These are phyloP conservation scores for Ganoderma sp. DNA, from an alignment of 1,284 basidiomycete genomes.

Conservation along the genomic window DNA sequence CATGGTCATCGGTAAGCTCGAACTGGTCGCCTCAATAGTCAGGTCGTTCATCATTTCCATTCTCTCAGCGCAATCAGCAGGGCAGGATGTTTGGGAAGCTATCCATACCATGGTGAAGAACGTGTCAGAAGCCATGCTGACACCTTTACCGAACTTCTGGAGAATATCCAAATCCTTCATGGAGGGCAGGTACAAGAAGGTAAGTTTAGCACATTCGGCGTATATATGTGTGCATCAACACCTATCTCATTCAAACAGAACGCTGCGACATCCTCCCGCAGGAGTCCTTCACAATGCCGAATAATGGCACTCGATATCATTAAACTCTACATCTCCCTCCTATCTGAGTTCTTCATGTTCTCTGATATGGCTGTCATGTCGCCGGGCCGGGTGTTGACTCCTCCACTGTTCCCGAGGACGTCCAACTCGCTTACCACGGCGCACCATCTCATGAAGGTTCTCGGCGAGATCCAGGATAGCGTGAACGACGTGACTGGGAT, in stretches of 20 bases:
- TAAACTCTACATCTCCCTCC: conserved; percentile 83
- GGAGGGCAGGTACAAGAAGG: conserved; percentile 90
- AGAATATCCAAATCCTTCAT: conserved; percentile 89
- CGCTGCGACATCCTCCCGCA: conserved; percentile 47
- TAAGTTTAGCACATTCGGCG: conserved; percentile 39
- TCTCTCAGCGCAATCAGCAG: conserved; percentile 46
- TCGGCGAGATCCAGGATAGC: conserved; percentile 87
- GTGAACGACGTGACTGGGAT: conserved; percentile 82
- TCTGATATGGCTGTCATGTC: conserved; percentile 75
- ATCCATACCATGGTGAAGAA: conserved; percentile 76
- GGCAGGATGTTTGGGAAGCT: conserved; percentile 83
- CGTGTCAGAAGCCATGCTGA: conserved; percentile 71
- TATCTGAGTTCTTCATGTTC: conserved; percentile 91
- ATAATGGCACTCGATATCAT: conserved; percentile 93
- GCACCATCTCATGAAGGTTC: conserved; percentile 79
- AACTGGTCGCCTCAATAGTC: not conserved
- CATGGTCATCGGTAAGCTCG: conserved; percentile 60
- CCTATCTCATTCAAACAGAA: conserved; percentile 29
- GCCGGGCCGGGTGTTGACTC: conserved; percentile 46
- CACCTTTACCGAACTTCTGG: conserved; percentile 91
- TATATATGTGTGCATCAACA: not conserved
- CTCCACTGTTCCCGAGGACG: conserved; percentile 75
- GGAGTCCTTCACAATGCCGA: conserved; percentile 84
- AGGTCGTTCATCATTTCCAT: conserved; percentile 6
- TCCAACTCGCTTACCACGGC: conserved; percentile 86